These are phyloP conservation scores for Collybia sordida DNA, from an alignment of 768 basidiomycete species.

Conservation along the genomic window DNA sequence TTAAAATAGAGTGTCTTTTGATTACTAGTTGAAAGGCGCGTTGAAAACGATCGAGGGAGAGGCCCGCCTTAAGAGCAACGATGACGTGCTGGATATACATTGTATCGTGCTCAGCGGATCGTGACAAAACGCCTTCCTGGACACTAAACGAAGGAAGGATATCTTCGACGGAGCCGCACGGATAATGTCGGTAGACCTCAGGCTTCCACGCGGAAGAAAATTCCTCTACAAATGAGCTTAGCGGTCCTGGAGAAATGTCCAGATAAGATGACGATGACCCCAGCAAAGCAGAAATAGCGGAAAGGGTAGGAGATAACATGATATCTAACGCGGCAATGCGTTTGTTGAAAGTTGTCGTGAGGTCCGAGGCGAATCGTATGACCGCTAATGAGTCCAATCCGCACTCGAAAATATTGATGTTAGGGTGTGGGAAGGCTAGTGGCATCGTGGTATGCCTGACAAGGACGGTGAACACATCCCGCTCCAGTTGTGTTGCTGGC, in stretches of 20 bases:
- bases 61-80: conserved; percentile 21
- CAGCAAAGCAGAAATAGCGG: conserved; percentile 19
- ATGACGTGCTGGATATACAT: conserved; percentile 48
- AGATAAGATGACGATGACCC: not conserved
- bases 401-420: conserved; percentile 29
- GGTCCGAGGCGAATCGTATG: conserved; percentile 24
- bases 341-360: conserved; percentile 18
- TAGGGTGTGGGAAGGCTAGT: conserved; percentile 15
- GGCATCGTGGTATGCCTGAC: conserved; percentile 18
- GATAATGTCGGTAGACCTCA: conserved; percentile 14
- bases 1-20: conserved; percentile 23
- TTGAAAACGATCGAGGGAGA: conserved; percentile 21
- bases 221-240: conserved; percentile 1
- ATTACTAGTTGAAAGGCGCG: conserved; percentile 32
- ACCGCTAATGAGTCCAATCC: conserved; percentile 30
- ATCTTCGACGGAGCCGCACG: conserved; percentile 15
- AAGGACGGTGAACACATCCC: conserved; percentile 21
- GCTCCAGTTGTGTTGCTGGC: conserved; percentile 13
- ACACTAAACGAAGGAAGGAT: conserved; percentile 43
- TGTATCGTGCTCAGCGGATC: conserved; percentile 32
- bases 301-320: conserved; percentile 26
- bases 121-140: conserved; percentile 46
- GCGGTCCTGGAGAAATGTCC: too few species aligned
- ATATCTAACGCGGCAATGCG: conserved; percentile 24
- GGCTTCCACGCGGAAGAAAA: conserved; percentile 15